Conservation (phyloP, 345 rosid genomes). For the Eucalyptus caleyi region DNA sequence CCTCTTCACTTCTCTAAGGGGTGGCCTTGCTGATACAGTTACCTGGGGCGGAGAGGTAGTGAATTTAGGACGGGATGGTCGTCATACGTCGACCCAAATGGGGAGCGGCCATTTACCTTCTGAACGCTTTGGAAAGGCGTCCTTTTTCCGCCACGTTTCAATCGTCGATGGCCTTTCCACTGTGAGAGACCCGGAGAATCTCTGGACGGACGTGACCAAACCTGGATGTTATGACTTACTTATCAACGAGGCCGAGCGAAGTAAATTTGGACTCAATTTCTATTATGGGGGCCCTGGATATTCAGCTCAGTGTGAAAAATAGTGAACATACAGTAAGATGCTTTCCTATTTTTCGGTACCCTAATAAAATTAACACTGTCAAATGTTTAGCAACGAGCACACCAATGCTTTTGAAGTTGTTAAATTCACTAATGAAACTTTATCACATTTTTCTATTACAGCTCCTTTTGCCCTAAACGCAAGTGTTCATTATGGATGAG, state of each 20-base stretch:
- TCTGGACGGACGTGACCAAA: rapidly evolving
- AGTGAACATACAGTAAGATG: neutral
- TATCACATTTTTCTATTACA: no score
- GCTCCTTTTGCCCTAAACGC: no score
- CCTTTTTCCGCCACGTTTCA: no score
- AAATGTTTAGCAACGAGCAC: neutral
- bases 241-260: no score
- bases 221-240: neutral
- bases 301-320: neutral
- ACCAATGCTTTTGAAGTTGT: neutral
- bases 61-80: neutral
- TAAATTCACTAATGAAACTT: neutral
- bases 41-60: neutral
- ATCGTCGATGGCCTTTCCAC: no score
- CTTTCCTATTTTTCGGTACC: neutral
- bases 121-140: no score
- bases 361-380: no score
- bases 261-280: neutral
- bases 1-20: neutral
- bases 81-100: neutral
- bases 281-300: neutral
- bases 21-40: neutral
- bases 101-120: no score
- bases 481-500: no score
- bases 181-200: no score